These are phyloP conservation scores for Pholiota microspora DNA, from an alignment of 768 basidiomycete species.

Conservation along the genomic window DNA sequence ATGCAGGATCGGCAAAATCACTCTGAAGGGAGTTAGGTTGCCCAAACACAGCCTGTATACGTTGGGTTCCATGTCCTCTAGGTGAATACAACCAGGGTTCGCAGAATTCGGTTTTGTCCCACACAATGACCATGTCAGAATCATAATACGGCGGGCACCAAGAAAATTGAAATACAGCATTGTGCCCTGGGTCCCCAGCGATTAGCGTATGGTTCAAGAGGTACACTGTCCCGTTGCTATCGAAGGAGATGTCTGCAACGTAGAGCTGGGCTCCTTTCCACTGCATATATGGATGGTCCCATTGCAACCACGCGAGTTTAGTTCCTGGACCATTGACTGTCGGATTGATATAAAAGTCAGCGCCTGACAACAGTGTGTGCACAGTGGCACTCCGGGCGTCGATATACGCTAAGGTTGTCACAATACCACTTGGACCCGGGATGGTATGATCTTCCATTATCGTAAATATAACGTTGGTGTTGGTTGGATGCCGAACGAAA, in stretches of 20 bases:
- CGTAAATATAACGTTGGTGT: conserved; percentile 51
- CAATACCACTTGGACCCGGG: conserved; percentile 43
- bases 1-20: conserved; percentile 8
- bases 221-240: conserved; percentile 25
- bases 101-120: conserved; percentile 6
- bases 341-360: conserved; percentile 70
- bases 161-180: conserved; percentile 47
- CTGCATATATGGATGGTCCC: conserved; percentile 52
- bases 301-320: conserved; percentile 57
- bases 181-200: conserved; percentile 29
- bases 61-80: neutral
- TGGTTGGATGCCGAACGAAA: conserved; percentile 53
- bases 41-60: neutral
- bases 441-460: conserved; percentile 67
- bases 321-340: conserved; percentile 56
- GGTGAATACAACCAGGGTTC: conserved; percentile 6
- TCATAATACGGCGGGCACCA: conserved; percentile 37
- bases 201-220: conserved; percentile 1
- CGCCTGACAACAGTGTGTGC: conserved; percentile 43
- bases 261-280: conserved; percentile 60
- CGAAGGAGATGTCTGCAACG: conserved; percentile 39
- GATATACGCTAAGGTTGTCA: conserved; percentile 57
- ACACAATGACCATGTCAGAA: conserved; percentile 50
- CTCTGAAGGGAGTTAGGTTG: conserved; percentile 3
- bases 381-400: conserved; percentile 41